phyloP scores from a whole-genome alignment of 495 filamentous ascomycete genomes.

The Aspergillus olivimuriae region DNA sequence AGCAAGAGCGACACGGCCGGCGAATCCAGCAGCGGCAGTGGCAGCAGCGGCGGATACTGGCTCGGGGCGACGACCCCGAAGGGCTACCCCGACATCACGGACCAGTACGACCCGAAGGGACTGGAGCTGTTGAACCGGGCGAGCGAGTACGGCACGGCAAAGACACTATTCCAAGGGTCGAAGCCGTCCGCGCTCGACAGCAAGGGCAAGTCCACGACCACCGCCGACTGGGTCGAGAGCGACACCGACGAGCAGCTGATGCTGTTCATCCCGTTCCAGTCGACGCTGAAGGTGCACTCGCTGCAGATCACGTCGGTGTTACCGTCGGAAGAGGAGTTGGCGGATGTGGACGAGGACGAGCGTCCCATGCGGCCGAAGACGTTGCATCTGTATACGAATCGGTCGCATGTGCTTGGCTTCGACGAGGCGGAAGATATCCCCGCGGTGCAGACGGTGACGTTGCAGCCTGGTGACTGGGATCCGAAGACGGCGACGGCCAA shows the following conservation, averaged over 20 bases:
- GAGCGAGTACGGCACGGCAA: conserved; percentile 57
- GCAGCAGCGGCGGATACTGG: conserved; percentile 53
- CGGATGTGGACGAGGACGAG: conserved; percentile 61
- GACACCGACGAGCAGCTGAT: conserved; percentile 98
- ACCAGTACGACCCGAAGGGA: conserved; percentile 68
- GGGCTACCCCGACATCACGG: conserved; percentile 77
- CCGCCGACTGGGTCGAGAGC: conserved; percentile 88
- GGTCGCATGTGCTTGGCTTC: conserved; percentile 82
- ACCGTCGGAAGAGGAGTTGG: conserved; percentile 35
- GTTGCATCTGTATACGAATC: conserved; percentile 79
- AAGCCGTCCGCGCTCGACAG: conserved; percentile 62
- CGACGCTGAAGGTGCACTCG: conserved; percentile 84
- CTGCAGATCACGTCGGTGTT: conserved; percentile 82
- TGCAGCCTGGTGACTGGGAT: conserved; percentile 80
- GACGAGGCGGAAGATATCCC: conserved; percentile 86
- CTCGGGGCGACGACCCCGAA: conserved; percentile 65
- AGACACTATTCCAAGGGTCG: conserved; percentile 62
- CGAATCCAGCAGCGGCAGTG: conserved; percentile 27
- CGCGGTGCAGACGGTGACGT: conserved; percentile 67
- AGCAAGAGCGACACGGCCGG: conserved; percentile 47
- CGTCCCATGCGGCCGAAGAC: conserved; percentile 79
- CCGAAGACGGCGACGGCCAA: conserved; percentile 74
- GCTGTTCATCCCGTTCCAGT: conserved; percentile 87
- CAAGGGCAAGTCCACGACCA: conserved; percentile 44
- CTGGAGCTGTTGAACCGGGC: conserved; percentile 85